Conservation (phyloP, 2,329 filamentous ascomycete species). For the Aspergillus bombycis region DNA sequence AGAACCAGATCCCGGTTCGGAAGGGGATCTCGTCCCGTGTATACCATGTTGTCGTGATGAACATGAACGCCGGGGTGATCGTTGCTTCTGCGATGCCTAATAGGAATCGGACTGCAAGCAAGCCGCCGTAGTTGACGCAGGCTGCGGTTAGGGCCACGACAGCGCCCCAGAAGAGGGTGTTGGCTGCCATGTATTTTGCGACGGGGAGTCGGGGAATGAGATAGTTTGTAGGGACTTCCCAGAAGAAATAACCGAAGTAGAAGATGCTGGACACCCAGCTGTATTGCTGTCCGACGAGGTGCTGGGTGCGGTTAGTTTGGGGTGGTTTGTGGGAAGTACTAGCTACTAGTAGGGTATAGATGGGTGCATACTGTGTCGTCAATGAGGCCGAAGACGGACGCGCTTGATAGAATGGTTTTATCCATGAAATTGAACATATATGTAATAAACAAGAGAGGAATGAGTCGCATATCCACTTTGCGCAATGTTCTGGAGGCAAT, state of each 20-base stretch:
- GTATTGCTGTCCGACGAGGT: conserved; percentile 55
- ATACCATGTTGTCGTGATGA: conserved; percentile 61
- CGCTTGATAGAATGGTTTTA: conserved; percentile 61
- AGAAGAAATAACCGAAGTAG: conserved; percentile 55
- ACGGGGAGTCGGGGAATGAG: conserved; percentile 54
- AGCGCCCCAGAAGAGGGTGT: conserved; percentile 53
- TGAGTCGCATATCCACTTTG: conserved; percentile 60
- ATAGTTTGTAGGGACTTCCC: conserved; percentile 37
- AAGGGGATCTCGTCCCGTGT: conserved; percentile 60
- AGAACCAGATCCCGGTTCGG: conserved; percentile 60
- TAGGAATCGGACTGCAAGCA: conserved; percentile 57
- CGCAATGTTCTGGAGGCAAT: conserved; percentile 43
- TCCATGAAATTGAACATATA: conserved; percentile 67
- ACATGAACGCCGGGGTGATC: conserved; percentile 59
- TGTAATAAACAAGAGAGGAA: conserved; percentile 60
- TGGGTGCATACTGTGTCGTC: conserved; percentile 43
- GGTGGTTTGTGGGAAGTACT: no score
- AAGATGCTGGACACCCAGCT: conserved; percentile 57
- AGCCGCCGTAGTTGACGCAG: conserved; percentile 53
- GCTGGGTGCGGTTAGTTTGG: conserved; percentile 23
- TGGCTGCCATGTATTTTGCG: conserved; percentile 51
- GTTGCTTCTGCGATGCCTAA: conserved; percentile 60
- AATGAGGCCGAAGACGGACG: conserved; percentile 59
- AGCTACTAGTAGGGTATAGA: no score
- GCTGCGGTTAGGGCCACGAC: conserved; percentile 53